A percentile compares a stretch with the other conserved stretches of the same genome.
These are phyloP conservation scores for Jatropha podagrica DNA, from an alignment of 441 rosid genomes.

Conservation along the genomic window DNA sequence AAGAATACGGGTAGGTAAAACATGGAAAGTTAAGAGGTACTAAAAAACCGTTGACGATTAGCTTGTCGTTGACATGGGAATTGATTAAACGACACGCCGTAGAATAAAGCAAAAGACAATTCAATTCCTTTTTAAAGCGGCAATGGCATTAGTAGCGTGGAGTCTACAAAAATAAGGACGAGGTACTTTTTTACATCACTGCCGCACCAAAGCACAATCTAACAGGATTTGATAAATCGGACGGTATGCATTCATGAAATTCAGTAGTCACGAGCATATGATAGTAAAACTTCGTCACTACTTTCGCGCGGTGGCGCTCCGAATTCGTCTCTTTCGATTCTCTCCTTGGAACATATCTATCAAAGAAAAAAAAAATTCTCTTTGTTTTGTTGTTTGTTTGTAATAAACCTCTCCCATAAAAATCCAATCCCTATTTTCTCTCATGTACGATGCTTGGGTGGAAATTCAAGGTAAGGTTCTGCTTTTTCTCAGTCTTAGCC, in stretches of 20 bases:
- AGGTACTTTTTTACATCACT: not conserved
- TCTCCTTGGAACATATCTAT: not conserved
- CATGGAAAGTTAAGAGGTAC: too few relatives aligned
- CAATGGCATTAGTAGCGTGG: not conserved
- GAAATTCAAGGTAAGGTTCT: not conserved
- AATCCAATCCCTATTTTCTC: not conserved
- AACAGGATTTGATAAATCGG: not conserved
- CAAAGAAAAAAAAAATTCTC: not conserved
- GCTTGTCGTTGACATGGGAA: too few relatives aligned
- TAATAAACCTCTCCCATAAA: not conserved
- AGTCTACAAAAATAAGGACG: not conserved
- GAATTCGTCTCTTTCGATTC: not conserved
- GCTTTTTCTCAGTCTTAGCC: not conserved
- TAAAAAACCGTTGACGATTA: too few relatives aligned
- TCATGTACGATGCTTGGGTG: constrained; percentile 5
- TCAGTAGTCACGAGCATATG: not conserved
- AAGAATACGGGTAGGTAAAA: too few relatives aligned
- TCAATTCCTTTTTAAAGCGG: too few relatives aligned
- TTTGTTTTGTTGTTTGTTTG: not conserved
- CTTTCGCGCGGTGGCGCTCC: not conserved
- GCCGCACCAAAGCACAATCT: not conserved
- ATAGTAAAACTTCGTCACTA: not conserved
- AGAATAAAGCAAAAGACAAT: too few relatives aligned
- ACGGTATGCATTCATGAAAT: not conserved
- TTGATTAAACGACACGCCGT: too few relatives aligned